Conservation (phyloP, 2,329 filamentous ascomycete species). For the Clonostachys solani region DNA sequence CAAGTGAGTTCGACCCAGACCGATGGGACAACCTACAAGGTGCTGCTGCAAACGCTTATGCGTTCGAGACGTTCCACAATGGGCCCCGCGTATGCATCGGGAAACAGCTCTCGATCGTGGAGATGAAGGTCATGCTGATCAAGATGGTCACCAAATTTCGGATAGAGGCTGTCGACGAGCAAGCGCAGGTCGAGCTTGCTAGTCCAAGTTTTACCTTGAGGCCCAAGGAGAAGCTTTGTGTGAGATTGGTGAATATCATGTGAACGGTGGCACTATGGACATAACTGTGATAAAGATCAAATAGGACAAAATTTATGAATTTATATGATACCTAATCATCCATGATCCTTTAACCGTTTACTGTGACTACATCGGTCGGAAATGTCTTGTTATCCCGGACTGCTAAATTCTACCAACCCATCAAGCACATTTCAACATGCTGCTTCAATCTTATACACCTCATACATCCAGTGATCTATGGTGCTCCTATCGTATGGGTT, state of each 20-base stretch:
- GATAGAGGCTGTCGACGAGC: slow-evolving; percentile 11
- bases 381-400: no score
- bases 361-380: no score
- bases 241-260: slow-evolving; percentile 5
- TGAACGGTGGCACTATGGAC: neutral
- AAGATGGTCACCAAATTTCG: slow-evolving; percentile 22
- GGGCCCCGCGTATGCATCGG: slow-evolving; percentile 32
- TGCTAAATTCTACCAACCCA: no score
- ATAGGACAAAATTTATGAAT: no score
- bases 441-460: neutral
- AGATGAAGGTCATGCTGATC: slow-evolving; percentile 28
- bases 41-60: slow-evolving; percentile 15
- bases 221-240: slow-evolving; percentile 6
- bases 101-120: slow-evolving; percentile 24
- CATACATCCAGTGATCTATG: neutral
- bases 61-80: slow-evolving; percentile 28
- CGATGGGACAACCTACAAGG: slow-evolving; percentile 25
- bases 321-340: no score
- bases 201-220: slow-evolving; percentile 9
- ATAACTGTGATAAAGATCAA: no score
- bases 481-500: neutral
- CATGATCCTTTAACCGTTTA: no score
- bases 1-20: slow-evolving; percentile 25
- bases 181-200: slow-evolving; percentile 2
- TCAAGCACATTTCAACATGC: neutral